Evolutionary conservation across 768 basidiomycete genomes (phyloP).

Genomic region (Boletus tylopilopsis): DNA sequence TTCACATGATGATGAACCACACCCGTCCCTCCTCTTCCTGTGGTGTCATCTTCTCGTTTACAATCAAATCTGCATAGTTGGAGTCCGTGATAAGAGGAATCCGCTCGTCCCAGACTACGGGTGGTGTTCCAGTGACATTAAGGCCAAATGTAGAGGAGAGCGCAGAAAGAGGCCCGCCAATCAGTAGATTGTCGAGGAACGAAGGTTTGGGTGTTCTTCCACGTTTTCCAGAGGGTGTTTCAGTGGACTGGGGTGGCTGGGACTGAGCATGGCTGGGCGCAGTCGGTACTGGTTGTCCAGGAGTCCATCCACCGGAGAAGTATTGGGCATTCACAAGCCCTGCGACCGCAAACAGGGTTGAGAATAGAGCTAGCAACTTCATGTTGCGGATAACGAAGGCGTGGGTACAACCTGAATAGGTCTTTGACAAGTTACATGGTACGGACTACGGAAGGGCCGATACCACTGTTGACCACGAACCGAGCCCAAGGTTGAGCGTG

Average conservation of each 20-base stretch:
- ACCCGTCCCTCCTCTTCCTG: slow-evolving; percentile 65
- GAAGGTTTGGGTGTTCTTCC: slow-evolving; percentile 15
- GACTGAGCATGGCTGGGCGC: slow-evolving; percentile 9
- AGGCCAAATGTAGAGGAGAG: slow-evolving; percentile 60
- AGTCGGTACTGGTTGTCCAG: slow-evolving; percentile 57
- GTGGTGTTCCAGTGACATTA: slow-evolving; percentile 57
- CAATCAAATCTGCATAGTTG: slow-evolving; percentile 69
- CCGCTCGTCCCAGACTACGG: slow-evolving; percentile 60
- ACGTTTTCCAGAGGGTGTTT: slow-evolving; percentile 24
- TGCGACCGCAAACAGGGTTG: slow-evolving; percentile 25
- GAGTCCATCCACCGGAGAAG: slow-evolving; percentile 79
- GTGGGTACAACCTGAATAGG: too few relatives aligned
- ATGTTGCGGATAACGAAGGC: slow-evolving; percentile 32
- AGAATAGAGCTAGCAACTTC: slow-evolving; percentile 43
- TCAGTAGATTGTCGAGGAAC: slow-evolving; percentile 39
- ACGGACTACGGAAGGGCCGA: too few relatives aligned
- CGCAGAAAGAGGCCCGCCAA: slow-evolving; percentile 49
- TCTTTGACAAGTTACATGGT: too few relatives aligned
- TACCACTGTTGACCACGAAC: too few relatives aligned
- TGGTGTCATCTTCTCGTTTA: slow-evolving; percentile 60
- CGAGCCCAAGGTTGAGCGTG: too few relatives aligned
- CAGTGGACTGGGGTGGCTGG: slow-evolving; percentile 22
- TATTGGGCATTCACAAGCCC: slow-evolving; percentile 55
- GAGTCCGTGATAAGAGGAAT: slow-evolving; percentile 80
- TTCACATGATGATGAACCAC: slow-evolving; percentile 80